Base-by-base conservation (phyloP, 345 rosid species). In the Cardamine chenopodiifolia region DNA sequence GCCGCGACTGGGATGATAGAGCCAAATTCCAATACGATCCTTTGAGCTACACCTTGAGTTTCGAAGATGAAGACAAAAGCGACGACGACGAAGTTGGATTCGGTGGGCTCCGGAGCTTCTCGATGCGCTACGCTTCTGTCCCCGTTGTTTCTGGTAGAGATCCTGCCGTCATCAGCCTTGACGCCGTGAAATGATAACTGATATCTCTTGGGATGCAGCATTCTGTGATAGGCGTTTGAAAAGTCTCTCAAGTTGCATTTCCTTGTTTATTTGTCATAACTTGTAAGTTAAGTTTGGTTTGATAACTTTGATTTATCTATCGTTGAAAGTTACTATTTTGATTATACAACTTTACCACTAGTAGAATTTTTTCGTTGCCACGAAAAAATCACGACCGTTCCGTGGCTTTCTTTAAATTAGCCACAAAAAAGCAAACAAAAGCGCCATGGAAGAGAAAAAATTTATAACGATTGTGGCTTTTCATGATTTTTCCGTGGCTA, bases 11-110 rank as follows among this genome's bases (percentile, higher is more conserved):
- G 67, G 54, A 64, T 25, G 25, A 64, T 22, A 39, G 52, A 14
- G 65, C 32, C 22, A 68, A 50, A n/a, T 68, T 49, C 5, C 45
- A 70, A 11, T 76, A 76, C 23, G 79, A 75, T 79, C 83, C 91
- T 22, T 60, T 84, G 75, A 87, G 90, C 66, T 91, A 93, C 62
- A 70, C 91, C 0, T 76, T 91, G 77, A 93, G 89, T 68, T 91
- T 91, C 74, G 93, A 90, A 70, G 85, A 89, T 45, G 88, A 85
- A 1, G 77, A 74, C 28, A 81, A 79, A 15, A 84, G 70, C 39
- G 70, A 56, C 28, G 78, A 80, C 2, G 62, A 60, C 2, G 47
- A 59, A 22, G 50, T 47, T 23, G 69, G 74, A 20, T 4, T 68
- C 50, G 81, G 70, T 53, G 82, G 87, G 4, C 75, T 52, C 39